These are phyloP conservation scores for Lasiodiplodia sp. DNA, from an alignment of 2,329 filamentous ascomycete genomes.

Conservation along the genomic window DNA sequence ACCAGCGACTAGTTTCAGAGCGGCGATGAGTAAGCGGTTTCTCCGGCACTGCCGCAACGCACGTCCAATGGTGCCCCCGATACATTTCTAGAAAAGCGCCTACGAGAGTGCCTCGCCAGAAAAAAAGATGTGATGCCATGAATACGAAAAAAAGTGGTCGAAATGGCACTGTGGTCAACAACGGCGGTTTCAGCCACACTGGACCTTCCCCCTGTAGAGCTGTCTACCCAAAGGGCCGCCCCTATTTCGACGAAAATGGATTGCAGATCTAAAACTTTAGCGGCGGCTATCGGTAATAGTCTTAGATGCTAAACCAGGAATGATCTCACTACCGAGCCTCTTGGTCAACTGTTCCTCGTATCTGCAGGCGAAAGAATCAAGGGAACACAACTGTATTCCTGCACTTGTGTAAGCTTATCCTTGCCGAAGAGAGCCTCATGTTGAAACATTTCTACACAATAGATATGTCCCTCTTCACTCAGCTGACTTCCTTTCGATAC, in stretches of 20 bases:
- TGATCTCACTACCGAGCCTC: no score
- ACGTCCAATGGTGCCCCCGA: background rate
- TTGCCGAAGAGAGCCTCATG: no score
- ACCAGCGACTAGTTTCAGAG: background rate
- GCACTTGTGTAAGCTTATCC: no score
- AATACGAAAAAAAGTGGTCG: background rate
- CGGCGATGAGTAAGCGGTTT: background rate
- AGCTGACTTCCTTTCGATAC: background rate
- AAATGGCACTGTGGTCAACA: background rate
- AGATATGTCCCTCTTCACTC: background rate
- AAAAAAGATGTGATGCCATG: background rate
- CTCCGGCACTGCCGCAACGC: conserved; percentile 1
- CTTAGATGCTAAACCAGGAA: no score
- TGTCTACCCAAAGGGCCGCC: background rate
- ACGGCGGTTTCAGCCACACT: background rate
- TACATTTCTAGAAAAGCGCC: background rate
- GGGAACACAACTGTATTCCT: background rate
- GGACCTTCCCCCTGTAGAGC: background rate
- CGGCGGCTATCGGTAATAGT: background rate
- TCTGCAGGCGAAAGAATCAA: background rate
- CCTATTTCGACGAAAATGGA: background rate
- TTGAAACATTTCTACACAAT: no score
- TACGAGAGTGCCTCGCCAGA: background rate
- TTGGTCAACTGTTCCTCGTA: no score
- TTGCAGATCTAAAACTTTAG: background rate